phyloP scores from a whole-genome alignment of 2,329 filamentous ascomycete genomes.

The Lachnellula occidentalis region DNA sequence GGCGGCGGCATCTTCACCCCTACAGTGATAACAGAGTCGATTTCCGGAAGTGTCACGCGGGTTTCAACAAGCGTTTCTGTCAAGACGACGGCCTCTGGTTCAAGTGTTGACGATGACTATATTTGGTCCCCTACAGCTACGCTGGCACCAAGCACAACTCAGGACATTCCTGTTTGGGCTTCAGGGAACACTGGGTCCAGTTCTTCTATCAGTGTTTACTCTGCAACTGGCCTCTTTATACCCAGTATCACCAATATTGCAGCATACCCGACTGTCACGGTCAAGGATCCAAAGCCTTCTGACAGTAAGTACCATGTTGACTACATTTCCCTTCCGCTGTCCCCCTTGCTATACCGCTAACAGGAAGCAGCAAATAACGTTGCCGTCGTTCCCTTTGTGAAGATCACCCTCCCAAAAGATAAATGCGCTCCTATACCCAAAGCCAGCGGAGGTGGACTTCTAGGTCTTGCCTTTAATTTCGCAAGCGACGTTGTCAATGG shows the following conservation, averaged over 20 bases:
- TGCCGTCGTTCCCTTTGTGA: not conserved
- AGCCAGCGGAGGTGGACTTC: not conserved
- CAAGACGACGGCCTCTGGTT: too few relatives aligned
- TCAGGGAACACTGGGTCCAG: not conserved
- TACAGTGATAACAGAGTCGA: not conserved
- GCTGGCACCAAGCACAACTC: not conserved
- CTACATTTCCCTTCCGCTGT: not conserved
- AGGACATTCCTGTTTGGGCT: not conserved
- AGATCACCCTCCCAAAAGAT: not conserved
- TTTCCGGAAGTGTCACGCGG: not conserved
- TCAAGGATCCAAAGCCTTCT: conserved; percentile 1
- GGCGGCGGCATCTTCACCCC: too few relatives aligned
- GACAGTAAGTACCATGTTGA: not conserved
- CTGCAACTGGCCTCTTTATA: conserved; percentile 2
- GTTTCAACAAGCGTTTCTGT: too few relatives aligned
- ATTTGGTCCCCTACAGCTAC: not conserved
- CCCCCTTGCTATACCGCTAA: not conserved
- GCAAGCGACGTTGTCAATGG: not conserved
- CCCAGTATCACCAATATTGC: conserved; percentile 1
- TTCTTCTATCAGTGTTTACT: not conserved
- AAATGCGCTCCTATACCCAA: conserved; percentile 2
- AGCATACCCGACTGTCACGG: not conserved
- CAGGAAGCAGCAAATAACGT: not conserved
- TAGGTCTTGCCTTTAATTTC: not conserved
- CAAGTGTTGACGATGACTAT: not conserved